A percentile compares a stretch with the other conserved stretches of the same genome.
phyloP scores from a whole-genome alignment of 257 asterid species.

The Jasminum sambac region DNA sequence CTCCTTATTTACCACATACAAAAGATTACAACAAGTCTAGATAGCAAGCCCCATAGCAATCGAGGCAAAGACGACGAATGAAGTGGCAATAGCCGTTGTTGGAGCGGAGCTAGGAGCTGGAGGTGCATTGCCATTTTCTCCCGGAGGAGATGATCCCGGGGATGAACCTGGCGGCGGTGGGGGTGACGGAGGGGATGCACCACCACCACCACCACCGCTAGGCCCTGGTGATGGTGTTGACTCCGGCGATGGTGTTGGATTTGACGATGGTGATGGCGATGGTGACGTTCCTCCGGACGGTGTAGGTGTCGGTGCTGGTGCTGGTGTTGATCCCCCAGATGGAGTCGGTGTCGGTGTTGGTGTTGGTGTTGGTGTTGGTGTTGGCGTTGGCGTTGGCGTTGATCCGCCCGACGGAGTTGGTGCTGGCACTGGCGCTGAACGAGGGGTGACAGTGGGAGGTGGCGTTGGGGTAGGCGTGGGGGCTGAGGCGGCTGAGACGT shows the following conservation, averaged over 20 bases:
- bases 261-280: slow-evolving; percentile 16
- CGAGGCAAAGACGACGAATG: slow-evolving; percentile 25
- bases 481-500: slow-evolving; percentile 39
- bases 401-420: slow-evolving; percentile 19
- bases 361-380: slow-evolving; percentile 21
- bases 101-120: slow-evolving; percentile 44
- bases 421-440: slow-evolving; percentile 15
- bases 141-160: slow-evolving; percentile 1
- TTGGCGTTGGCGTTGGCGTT: slow-evolving; percentile 36
- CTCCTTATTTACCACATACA: slow-evolving; percentile 18
- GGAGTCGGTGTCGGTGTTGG: slow-evolving; percentile 21
- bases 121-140: slow-evolving; percentile 23
- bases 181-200: background rate
- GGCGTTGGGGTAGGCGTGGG: slow-evolving; percentile 36
- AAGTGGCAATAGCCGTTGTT: background rate
- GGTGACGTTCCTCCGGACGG: slow-evolving; percentile 14
- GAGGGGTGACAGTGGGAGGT: slow-evolving; percentile 9
- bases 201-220: background rate
- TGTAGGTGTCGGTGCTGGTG: slow-evolving; percentile 1
- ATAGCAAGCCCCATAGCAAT: slow-evolving; percentile 31
- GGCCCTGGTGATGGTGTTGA: slow-evolving; percentile 27
- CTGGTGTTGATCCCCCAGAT: background rate
- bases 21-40: slow-evolving; percentile 27
- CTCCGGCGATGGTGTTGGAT: slow-evolving; percentile 15
- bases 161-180: background rate